Evolutionary conservation across 371 early-diverging fungal genomes (phyloP), one percentile per base, ranked within the genome.

Genomic region (Rhizopus delemar): DNA sequence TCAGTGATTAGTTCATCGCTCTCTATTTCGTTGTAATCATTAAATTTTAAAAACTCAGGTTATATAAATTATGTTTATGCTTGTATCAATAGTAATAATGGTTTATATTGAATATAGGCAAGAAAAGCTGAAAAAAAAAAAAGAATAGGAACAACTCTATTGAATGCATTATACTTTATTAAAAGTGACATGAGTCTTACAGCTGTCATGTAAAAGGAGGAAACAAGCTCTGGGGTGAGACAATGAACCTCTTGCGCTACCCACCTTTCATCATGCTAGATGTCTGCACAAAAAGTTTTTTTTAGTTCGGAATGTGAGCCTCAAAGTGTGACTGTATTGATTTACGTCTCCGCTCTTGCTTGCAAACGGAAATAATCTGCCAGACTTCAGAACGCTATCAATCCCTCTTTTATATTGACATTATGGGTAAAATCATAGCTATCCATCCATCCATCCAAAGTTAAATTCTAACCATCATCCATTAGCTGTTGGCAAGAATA

Each of bases 401-500:
- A 63, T 63, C 64, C 59, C 48, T 55, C 64, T 63, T 63, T 63
- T 63, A 46, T 57, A 63, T 63, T 51, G 53, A 63, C 48, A 63
- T 32, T 63, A 63, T 63, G 64, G 64, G 64, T 63, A 63, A 49
- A 45, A 15, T 15, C 13, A 38, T 33, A 51, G 15, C 31, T 46
- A 59, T 11, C 16, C 28, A 52, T 48, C 46, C 45, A 63, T 63
- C 49, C 64, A 63, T 63, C 64, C 35, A 53, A 41, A 33, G 41
- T 12, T 4, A 11, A 4, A 15, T 13, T 11, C 12, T 32, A 13
- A 33, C 29, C 0, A 12, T 43, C 33, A 31, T 11, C 15, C 4
- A 39, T 57, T 68, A 80, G 94, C 96, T 79, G 90, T 94, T 77
- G 96, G 96, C 81, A 95, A 95, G 87, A 95, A 95, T 86, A 95